These are phyloP conservation scores for Endothia cerciana DNA, from an alignment of 2,329 filamentous ascomycete genomes.

Conservation along the genomic window DNA sequence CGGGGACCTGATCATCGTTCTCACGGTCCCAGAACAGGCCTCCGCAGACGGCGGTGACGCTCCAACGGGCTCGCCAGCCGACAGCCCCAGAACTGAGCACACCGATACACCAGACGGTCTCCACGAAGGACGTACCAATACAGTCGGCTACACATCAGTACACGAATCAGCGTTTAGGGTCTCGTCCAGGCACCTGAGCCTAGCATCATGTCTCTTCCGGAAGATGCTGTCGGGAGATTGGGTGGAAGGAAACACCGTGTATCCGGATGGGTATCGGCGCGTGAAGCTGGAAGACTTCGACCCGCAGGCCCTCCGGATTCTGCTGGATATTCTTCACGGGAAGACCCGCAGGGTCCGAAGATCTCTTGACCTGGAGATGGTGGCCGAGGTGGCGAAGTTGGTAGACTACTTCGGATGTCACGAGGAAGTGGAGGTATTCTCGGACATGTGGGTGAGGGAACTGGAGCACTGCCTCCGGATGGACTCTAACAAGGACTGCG, in stretches of 20 bases:
- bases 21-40: background rate
- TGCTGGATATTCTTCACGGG: background rate
- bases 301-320: background rate
- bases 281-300: background rate
- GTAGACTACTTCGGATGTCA: background rate
- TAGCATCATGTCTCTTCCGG: background rate
- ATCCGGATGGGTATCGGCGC: background rate
- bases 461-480: too few relatives aligned
- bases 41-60: background rate
- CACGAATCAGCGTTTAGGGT: background rate
- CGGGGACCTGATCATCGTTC: background rate
- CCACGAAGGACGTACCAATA: background rate
- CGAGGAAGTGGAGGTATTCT: background rate
- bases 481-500: too few relatives aligned
- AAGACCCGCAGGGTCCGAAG: background rate
- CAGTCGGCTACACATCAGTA: background rate
- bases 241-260: background rate
- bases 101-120: background rate
- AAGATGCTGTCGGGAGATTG: background rate
- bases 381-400: background rate
- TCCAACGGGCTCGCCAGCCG: background rate
- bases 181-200: background rate
- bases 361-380: background rate
- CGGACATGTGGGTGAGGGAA: background rate
- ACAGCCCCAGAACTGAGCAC: background rate